These are phyloP conservation scores for Solanum appendiculatum DNA, from an alignment of 257 asterid genomes.

Conservation along the genomic window DNA sequence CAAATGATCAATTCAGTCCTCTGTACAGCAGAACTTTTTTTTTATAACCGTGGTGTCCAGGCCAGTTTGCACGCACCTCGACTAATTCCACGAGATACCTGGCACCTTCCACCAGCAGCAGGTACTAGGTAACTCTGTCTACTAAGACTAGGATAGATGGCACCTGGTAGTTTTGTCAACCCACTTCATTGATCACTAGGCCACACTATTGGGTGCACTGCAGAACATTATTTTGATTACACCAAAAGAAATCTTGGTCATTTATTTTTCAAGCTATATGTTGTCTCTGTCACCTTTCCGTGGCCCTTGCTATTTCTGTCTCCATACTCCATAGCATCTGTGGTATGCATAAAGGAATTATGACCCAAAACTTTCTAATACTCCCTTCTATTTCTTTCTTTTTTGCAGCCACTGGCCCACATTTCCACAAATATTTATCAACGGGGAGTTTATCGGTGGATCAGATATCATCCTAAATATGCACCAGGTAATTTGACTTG, in stretches of 20 bases:
- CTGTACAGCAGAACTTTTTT: background rate
- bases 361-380: background rate
- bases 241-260: background rate
- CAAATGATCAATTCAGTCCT: background rate
- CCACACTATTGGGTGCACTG: background rate
- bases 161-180: background rate
- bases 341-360: background rate
- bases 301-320: background rate
- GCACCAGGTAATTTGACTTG: conserved; percentile 59
- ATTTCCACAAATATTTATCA: conserved; percentile 91
- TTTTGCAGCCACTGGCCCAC: conserved; percentile 94
- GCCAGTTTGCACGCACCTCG: background rate
- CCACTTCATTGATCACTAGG: too few relatives aligned
- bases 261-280: background rate
- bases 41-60: background rate
- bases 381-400: background rate
- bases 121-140: background rate
- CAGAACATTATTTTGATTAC: background rate
- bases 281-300: background rate
- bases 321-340: background rate
- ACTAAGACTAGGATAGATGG: background rate
- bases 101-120: background rate
- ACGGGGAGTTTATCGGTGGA: conserved; percentile 91
- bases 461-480: conserved; percentile 89
- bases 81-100: background rate